These are phyloP conservation scores for Wilhelminamyces savonicus DNA, from an alignment of 805 yeast species.

Conservation along the genomic window DNA sequence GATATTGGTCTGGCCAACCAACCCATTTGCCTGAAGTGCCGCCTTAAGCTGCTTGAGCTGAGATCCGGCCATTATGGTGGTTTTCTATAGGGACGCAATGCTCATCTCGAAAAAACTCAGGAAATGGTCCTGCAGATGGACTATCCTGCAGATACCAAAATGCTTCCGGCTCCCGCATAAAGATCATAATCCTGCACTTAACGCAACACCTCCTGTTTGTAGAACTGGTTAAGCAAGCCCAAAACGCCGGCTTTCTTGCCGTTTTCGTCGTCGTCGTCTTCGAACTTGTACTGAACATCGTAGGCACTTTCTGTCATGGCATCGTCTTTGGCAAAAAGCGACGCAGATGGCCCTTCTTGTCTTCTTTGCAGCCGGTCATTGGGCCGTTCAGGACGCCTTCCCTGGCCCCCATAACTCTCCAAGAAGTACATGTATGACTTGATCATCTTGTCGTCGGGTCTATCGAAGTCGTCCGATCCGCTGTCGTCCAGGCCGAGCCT, in stretches of 20 bases:
- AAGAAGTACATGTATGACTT: constrained; percentile 83
- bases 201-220: constrained; percentile 41
- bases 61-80: constrained; percentile 69
- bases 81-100: too few species aligned
- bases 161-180: too few species aligned
- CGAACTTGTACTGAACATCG: constrained; percentile 18
- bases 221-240: constrained; percentile 77
- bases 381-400: too few species aligned
- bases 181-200: too few species aligned
- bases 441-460: constrained; percentile 82
- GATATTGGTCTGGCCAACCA: constrained; percentile 78
- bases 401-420: constrained; percentile 63
- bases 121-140: too few species aligned
- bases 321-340: not conserved
- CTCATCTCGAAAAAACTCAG: too few species aligned
- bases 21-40: constrained; percentile 67
- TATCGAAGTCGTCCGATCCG: constrained; percentile 22
- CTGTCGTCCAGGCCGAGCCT: constrained; percentile 5
- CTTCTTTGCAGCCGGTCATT: constrained; percentile 1
- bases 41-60: constrained; percentile 81
- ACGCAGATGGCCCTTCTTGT: not conserved
- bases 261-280: constrained; percentile 22
- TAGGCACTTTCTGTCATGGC: constrained; percentile 16
- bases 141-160: too few species aligned
- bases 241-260: constrained; percentile 51